phyloP scores from a whole-genome alignment of 2,329 filamentous ascomycete genomes.

The Pseudogymnoascus sp. region DNA sequence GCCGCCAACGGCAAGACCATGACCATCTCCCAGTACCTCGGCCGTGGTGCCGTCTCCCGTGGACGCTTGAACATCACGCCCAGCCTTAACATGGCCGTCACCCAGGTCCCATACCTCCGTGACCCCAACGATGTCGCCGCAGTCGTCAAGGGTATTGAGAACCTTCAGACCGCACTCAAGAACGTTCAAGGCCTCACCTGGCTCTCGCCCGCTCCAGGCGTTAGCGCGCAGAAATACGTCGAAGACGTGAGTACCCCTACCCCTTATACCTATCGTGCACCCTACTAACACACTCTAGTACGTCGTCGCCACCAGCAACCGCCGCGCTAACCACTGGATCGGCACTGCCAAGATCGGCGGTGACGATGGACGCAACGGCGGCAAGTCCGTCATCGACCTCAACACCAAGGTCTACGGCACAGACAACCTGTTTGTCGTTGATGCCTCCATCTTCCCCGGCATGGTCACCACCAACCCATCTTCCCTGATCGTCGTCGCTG shows the following conservation, averaged over 20 bases:
- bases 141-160: slow-evolving; percentile 55
- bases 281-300: slow-evolving; percentile 15
- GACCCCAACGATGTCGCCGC: slow-evolving; percentile 47
- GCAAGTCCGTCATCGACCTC: slow-evolving; percentile 52
- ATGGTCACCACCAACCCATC: slow-evolving; percentile 62
- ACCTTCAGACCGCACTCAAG: slow-evolving; percentile 45
- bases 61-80: slow-evolving; percentile 52
- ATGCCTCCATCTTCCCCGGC: slow-evolving; percentile 61
- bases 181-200: slow-evolving; percentile 47
- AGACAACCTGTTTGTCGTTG: slow-evolving; percentile 60
- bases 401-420: slow-evolving; percentile 58
- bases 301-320: slow-evolving; percentile 28
- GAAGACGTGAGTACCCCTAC: slow-evolving; percentile 33
- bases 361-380: slow-evolving; percentile 43
- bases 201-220: slow-evolving; percentile 43
- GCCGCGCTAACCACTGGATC: slow-evolving; percentile 42
- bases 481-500: slow-evolving; percentile 53
- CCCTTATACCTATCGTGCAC: no score
- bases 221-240: slow-evolving; percentile 48
- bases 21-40: slow-evolving; percentile 51
- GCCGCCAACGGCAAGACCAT: slow-evolving; percentile 23
- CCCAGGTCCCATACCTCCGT: slow-evolving; percentile 50
- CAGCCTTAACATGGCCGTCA: slow-evolving; percentile 49
- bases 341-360: slow-evolving; percentile 52
- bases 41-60: slow-evolving; percentile 51